A percentile compares a stretch with the other conserved stretches of the same genome.
These are phyloP conservation scores for Cercospora sp. DNA, from an alignment of 2,329 filamentous ascomycete species.

Conservation along the genomic window DNA sequence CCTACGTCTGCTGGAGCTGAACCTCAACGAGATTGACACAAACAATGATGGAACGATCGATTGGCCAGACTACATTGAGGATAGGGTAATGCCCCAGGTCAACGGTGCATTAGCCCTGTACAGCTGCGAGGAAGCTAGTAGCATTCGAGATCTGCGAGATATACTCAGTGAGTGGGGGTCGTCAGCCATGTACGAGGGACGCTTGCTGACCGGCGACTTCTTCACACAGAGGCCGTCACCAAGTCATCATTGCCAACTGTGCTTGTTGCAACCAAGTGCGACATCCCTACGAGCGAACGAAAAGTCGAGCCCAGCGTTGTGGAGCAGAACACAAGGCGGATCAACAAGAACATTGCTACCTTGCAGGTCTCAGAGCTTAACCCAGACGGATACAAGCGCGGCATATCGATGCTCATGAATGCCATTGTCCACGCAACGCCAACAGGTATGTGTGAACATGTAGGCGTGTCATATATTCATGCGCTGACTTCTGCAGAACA, in stretches of 20 bases:
- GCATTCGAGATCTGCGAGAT: constrained; percentile 70
- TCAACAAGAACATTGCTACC: constrained; percentile 65
- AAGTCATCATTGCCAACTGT: constrained; percentile 73
- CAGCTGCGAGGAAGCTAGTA: constrained; percentile 78
- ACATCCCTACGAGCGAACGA: constrained; percentile 68
- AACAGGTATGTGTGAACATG: constrained; percentile 52
- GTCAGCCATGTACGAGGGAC: neutral
- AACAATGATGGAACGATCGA: constrained; percentile 55
- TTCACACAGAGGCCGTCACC: constrained; percentile 69
- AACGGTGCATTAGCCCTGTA: constrained; percentile 85
- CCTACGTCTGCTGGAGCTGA: constrained; percentile 59
- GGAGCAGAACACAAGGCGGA: constrained; percentile 61
- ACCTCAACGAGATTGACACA: constrained; percentile 53
- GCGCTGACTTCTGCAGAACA: constrained; percentile 3
- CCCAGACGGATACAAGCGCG: constrained; percentile 71
- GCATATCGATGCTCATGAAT: constrained; percentile 72
- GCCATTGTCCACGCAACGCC: constrained; percentile 63
- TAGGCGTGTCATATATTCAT: neutral
- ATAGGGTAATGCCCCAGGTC: constrained; percentile 69
- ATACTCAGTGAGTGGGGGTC: constrained; percentile 68
- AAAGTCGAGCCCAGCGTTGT: constrained; percentile 70
- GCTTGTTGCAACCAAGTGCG: constrained; percentile 87
- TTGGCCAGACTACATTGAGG: constrained; percentile 59
- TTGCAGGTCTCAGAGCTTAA: constrained; percentile 71
- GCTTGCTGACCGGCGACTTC: constrained; percentile 7